These are phyloP conservation scores for Trametes sanguinea DNA, from an alignment of 768 basidiomycete genomes.

Conservation along the genomic window DNA sequence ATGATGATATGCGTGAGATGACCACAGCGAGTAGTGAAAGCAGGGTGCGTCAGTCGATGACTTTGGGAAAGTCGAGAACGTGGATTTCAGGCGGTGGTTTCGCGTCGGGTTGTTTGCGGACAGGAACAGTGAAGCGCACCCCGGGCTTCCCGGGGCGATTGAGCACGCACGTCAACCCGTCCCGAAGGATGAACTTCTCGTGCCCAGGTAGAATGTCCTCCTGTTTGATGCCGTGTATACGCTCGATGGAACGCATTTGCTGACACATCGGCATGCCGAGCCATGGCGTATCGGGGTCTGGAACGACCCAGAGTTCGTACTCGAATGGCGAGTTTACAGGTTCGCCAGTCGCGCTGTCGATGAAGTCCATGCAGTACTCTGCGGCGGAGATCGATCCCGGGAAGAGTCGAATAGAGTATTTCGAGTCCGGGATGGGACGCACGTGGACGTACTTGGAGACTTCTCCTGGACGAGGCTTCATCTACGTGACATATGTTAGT, in stretches of 20 bases:
- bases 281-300: background rate
- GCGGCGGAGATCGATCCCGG: background rate
- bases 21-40: no score
- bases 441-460: background rate
- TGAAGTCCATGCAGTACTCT: conserved; percentile 1
- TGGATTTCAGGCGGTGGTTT: no score
- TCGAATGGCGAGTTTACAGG: background rate
- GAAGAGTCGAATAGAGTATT: conserved; percentile 1
- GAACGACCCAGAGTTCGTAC: background rate
- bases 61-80: no score
- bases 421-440: conserved; percentile 1
- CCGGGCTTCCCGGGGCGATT: background rate
- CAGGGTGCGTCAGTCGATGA: no score
- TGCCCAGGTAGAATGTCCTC: background rate
- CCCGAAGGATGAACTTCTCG: conserved; percentile 1
- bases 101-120: background rate
- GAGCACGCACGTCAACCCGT: background rate
- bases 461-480: background rate
- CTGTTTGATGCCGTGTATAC: background rate
- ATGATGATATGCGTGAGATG: no score
- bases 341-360: background rate
- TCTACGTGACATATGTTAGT: background rate
- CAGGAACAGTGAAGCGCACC: background rate
- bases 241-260: background rate
- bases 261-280: background rate